A percentile compares a stretch with the other conserved stretches of the same genome.
Evolutionary conservation across 2,329 filamentous ascomycete species (phyloP).

Genomic region (Scytalidium sp.): DNA sequence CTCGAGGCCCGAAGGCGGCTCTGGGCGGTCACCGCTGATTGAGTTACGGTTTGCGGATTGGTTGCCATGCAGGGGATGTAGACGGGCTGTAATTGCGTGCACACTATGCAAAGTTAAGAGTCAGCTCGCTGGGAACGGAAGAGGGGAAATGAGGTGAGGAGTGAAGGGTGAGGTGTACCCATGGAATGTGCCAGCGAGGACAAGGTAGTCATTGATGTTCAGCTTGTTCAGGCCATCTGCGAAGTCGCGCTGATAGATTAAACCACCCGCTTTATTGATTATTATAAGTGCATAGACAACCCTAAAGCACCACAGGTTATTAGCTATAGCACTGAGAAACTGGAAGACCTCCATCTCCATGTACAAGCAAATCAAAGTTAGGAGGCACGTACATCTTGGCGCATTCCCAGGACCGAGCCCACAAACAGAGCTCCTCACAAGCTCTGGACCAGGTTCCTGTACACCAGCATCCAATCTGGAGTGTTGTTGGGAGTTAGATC

Average conservation of each 20-base stretch:
- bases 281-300: constrained; percentile 93
- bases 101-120: constrained; percentile 44
- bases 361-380: background rate
- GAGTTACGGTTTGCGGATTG: constrained; percentile 52
- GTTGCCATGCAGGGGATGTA: constrained; percentile 52
- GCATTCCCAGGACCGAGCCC: background rate
- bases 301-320: constrained; percentile 54
- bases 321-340: background rate
- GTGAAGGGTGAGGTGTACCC: constrained; percentile 55
- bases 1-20: constrained; percentile 76
- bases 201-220: constrained; percentile 92
- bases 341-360: too few species aligned
- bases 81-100: constrained; percentile 65
- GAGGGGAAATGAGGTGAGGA: constrained; percentile 1
- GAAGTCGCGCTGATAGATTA: constrained; percentile 95
- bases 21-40: constrained; percentile 44
- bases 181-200: constrained; percentile 95
- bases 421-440: background rate
- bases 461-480: background rate
- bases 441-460: background rate
- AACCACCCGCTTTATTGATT: constrained; percentile 96
- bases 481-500: background rate
- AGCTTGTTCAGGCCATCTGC: constrained; percentile 83
- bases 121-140: constrained; percentile 3
- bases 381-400: constrained; percentile 8